These are phyloP conservation scores for Eucalyptus leucophloia DNA, from an alignment of 345 rosid species.

Conservation along the genomic window DNA sequence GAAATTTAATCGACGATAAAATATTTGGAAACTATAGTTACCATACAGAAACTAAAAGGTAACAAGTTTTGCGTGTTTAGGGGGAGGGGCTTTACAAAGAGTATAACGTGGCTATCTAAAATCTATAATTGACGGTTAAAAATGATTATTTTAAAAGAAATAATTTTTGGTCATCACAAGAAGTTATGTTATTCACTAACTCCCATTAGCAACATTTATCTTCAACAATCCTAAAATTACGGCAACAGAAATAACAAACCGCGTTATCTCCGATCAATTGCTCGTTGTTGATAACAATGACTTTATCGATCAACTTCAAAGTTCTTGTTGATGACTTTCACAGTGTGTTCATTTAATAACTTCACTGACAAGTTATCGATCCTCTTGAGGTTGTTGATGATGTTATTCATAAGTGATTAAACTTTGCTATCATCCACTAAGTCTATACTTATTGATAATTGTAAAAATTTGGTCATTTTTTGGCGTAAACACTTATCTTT, in stretches of 20 bases:
- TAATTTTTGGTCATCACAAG: background rate
- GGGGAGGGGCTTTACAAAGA: background rate
- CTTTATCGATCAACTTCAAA: background rate
- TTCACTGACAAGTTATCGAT: background rate
- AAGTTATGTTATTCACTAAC: background rate
- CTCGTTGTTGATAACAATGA: background rate
- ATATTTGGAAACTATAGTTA: background rate
- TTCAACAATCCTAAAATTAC: background rate
- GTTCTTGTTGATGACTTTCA: background rate
- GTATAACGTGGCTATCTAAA: background rate
- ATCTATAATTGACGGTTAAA: background rate
- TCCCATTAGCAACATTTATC: background rate
- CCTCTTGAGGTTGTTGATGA: background rate
- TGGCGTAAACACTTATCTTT: background rate
- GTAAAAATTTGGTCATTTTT: background rate
- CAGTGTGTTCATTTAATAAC: background rate
- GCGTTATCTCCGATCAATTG: background rate
- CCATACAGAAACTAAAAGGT: background rate
- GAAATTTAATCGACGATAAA: background rate
- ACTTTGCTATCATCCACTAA: background rate
- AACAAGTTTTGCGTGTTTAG: background rate
- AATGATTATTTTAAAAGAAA: rapidly evolving
- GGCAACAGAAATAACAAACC: background rate
- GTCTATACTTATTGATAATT: background rate
- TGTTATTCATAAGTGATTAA: background rate